A percentile compares a stretch with the other conserved stretches of the same genome.
These are phyloP conservation scores for Fragilariopsis cylindrus DNA, from an alignment of 108 stramenopile species.

Conservation along the genomic window DNA sequence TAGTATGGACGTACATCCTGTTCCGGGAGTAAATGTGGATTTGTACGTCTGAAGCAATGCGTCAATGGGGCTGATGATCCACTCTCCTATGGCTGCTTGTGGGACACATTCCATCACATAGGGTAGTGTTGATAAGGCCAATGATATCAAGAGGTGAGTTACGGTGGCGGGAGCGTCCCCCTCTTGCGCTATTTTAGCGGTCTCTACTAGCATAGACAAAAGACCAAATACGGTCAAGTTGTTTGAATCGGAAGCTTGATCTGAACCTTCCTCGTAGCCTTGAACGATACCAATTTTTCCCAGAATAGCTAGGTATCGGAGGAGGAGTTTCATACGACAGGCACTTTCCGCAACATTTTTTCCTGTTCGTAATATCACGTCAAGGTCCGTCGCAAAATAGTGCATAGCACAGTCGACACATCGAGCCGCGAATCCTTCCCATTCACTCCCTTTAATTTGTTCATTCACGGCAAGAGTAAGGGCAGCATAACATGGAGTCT, in stretches of 20 bases:
- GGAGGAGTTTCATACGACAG: slow-evolving; percentile 54
- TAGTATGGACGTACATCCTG: slow-evolving; percentile 57
- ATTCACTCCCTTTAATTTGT: slow-evolving; percentile 26
- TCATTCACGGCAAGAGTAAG: slow-evolving; percentile 70
- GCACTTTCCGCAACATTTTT: slow-evolving; percentile 11
- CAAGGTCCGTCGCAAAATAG: slow-evolving; percentile 61
- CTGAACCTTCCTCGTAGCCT: slow-evolving; percentile 15
- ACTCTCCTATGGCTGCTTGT: slow-evolving; percentile 24
- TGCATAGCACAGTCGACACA: slow-evolving; percentile 56
- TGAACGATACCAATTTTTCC: slow-evolving; percentile 55
- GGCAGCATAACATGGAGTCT: slow-evolving; percentile 80
- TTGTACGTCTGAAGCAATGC: slow-evolving; percentile 21
- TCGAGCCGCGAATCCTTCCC: slow-evolving; percentile 57
- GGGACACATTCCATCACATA: slow-evolving; percentile 42
- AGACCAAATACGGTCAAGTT: slow-evolving; percentile 31
- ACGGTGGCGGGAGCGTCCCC: slow-evolving; percentile 18
- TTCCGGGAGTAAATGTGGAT: slow-evolving; percentile 74
- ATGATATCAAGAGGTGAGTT: slow-evolving; percentile 40
- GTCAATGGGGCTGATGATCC: slow-evolving; percentile 36
- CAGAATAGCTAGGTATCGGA: slow-evolving; percentile 76
- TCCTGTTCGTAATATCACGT: slow-evolving; percentile 31
- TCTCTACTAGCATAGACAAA: slow-evolving; percentile 25
- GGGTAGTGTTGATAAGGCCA: slow-evolving; percentile 69
- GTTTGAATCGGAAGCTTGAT: slow-evolving; percentile 21
- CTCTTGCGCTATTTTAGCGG: slow-evolving; percentile 23